Percentiles rank a stretch among this genome's conserved stretches.
Conservation (phyloP, 352 stramenopile genomes). For the Saprolegnia parasitica region DNA sequence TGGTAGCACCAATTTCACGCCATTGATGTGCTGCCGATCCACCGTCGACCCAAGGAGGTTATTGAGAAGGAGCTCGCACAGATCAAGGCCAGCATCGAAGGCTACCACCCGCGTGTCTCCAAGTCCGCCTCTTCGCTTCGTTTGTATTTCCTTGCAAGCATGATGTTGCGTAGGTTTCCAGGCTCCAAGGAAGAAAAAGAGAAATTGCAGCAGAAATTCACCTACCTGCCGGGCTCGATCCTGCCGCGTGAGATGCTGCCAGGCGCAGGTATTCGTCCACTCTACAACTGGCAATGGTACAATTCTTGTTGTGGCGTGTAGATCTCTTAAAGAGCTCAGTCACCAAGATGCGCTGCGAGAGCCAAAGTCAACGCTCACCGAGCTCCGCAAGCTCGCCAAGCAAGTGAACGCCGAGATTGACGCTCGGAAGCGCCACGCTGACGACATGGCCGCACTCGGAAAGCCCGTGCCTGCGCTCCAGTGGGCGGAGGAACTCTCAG, state of each 20-base stretch:
- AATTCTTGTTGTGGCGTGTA: conserved; percentile 27
- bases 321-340: conserved; percentile 54
- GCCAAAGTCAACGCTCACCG: conserved; percentile 39
- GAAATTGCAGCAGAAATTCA: conserved; percentile 75
- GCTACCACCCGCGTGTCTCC: conserved; percentile 45
- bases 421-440: conserved; percentile 53
- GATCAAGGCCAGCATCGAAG: conserved; percentile 71
- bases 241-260: conserved; percentile 63
- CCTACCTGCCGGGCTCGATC: conserved; percentile 60
- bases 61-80: conserved; percentile 74
- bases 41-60: conserved; percentile 56
- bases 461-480: conserved; percentile 38
- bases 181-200: conserved; percentile 73
- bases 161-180: conserved; percentile 18
- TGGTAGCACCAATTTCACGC: conserved; percentile 41
- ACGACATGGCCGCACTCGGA: conserved; percentile 57
- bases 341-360: conserved; percentile 46
- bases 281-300: background rate
- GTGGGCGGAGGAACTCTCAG: conserved; percentile 59
- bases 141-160: background rate
- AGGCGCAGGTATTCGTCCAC: conserved; percentile 43
- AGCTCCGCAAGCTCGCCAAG: conserved; percentile 65
- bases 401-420: conserved; percentile 58
- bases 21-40: conserved; percentile 48
- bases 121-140: conserved; percentile 37